phyloP scores from a whole-genome alignment of 2,329 filamentous ascomycete species.

The Phaeoacremonium minimum region DNA sequence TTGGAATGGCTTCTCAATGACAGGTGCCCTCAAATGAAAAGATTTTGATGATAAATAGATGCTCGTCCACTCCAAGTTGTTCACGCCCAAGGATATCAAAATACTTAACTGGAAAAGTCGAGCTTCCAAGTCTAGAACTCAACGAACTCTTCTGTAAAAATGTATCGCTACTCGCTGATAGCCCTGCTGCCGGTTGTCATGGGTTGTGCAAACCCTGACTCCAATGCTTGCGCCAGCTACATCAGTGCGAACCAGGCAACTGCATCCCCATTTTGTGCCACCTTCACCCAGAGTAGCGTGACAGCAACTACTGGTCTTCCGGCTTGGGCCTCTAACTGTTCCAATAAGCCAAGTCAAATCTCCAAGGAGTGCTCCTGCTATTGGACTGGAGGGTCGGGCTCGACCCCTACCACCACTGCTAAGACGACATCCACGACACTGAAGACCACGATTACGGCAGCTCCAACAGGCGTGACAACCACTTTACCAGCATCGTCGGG shows the following conservation, averaged over 20 bases:
- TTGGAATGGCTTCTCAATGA: too few species aligned
- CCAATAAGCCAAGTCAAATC: slow-evolving; percentile 19
- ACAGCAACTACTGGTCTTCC: slow-evolving; percentile 18
- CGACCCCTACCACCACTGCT: slow-evolving; percentile 9
- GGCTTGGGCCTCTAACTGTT: slow-evolving; percentile 17
- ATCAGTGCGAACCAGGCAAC: slow-evolving; percentile 22
- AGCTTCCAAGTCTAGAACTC: too few species aligned
- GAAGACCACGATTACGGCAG: background rate
- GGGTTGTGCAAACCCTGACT: slow-evolving; percentile 21
- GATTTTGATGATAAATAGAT: too few species aligned
- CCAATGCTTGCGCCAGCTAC: slow-evolving; percentile 24
- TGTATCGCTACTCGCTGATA: slow-evolving; percentile 14
- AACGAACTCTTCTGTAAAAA: too few species aligned
- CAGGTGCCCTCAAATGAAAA: too few species aligned
- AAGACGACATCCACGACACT: slow-evolving; percentile 9
- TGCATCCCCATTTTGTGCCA: slow-evolving; percentile 25
- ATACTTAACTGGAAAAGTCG: too few species aligned
- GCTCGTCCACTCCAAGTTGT: too few species aligned
- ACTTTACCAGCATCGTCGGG: slow-evolving; percentile 30
- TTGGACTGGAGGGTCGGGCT: slow-evolving; percentile 14
- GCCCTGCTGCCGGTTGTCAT: slow-evolving; percentile 15
- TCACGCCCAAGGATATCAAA: too few species aligned
- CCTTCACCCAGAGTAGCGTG: slow-evolving; percentile 21
- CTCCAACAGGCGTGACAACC: slow-evolving; percentile 1
- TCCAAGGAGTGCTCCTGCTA: slow-evolving; percentile 23